Evolutionary conservation across 2,329 filamentous ascomycete genomes (phyloP).

Genomic region (Didymella segeticola): DNA sequence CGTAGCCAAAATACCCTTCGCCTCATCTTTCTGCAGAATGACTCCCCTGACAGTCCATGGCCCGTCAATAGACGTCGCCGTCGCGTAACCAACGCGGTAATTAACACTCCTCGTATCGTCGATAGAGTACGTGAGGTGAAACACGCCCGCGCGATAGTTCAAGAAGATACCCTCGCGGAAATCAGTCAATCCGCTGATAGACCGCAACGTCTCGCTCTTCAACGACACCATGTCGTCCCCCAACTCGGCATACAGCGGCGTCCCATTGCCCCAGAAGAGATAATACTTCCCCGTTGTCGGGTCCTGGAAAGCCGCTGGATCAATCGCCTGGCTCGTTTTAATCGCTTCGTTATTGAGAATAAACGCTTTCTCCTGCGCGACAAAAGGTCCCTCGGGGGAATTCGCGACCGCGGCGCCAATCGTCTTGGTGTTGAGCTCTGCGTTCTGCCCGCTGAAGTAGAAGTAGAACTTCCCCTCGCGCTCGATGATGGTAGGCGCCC

Average conservation of each 20-base stretch:
- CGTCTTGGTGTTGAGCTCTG: conserved; percentile 34
- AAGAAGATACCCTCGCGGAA: conserved; percentile 38
- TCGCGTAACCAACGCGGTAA: conserved; percentile 40
- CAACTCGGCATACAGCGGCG: conserved; percentile 30
- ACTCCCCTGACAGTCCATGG: conserved; percentile 37
- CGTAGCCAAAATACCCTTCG: conserved; percentile 32
- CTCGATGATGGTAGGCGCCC: conserved; percentile 39
- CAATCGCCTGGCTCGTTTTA: conserved; percentile 35
- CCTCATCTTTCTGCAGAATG: conserved; percentile 31
- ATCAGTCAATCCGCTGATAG: conserved; percentile 26
- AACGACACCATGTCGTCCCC: conserved; percentile 33
- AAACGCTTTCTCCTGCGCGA: conserved; percentile 34
- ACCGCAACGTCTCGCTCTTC: conserved; percentile 20
- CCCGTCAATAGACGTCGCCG: conserved; percentile 25
- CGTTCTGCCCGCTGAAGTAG: conserved; percentile 39
- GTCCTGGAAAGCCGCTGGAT: conserved; percentile 33
- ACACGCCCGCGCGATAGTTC: conserved; percentile 34
- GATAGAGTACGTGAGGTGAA: conserved; percentile 39
- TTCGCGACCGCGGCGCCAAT: conserved; percentile 38
- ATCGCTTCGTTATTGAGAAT: conserved; percentile 35
- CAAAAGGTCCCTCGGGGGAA: conserved; percentile 33
- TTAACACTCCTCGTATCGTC: conserved; percentile 38
- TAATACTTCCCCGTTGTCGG: conserved; percentile 36
- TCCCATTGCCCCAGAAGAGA: conserved; percentile 38
- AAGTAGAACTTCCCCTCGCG: conserved; percentile 35